These are phyloP conservation scores for Curvularia sp. DNA, from an alignment of 2,329 filamentous ascomycete species.

Conservation along the genomic window DNA sequence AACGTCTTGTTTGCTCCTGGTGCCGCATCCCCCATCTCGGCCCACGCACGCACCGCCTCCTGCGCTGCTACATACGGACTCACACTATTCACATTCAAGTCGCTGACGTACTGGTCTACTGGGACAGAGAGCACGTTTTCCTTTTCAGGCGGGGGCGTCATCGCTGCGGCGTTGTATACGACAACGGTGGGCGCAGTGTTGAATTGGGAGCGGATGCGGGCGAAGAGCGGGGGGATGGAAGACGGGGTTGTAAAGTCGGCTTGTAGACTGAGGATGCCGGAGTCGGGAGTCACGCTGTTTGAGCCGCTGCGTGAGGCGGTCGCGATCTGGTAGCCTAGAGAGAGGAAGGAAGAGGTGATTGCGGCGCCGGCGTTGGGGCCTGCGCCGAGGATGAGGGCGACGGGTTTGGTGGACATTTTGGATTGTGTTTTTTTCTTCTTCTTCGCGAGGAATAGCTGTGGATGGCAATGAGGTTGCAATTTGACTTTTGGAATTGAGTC, in stretches of 20 bases:
- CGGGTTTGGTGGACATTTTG: constrained; percentile 24
- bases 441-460: no score
- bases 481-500: neutral
- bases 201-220: neutral
- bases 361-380: constrained; percentile 34
- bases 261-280: neutral
- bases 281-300: neutral
- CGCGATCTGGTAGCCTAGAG: constrained; percentile 31
- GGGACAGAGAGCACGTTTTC: neutral
- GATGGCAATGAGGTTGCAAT: neutral
- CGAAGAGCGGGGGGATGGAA: neutral
- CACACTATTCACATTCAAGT: neutral
- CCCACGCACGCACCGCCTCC: neutral
- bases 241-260: neutral
- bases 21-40: neutral
- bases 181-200: neutral
- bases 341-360: constrained; percentile 24
- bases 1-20: neutral
- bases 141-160: neutral
- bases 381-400: constrained; percentile 38
- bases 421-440: neutral
- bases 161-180: neutral
- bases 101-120: neutral
- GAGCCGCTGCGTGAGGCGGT: neutral
- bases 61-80: neutral